Evolutionary conservation across 805 yeast species (phyloP).

Genomic region (Myxozyma sirexii): DNA sequence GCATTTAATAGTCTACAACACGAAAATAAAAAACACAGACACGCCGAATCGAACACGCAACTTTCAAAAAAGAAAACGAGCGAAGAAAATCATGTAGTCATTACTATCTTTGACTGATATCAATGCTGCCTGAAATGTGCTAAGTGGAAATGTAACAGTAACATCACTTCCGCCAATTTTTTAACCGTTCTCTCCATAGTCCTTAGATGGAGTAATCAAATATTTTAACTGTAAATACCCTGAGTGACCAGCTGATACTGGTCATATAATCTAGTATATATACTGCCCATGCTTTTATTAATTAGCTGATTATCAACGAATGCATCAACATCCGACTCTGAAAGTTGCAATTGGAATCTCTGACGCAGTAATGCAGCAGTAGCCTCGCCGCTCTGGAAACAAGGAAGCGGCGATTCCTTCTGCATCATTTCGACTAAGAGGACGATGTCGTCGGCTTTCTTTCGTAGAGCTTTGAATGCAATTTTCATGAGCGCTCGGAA

Average conservation of each 20-base stretch:
- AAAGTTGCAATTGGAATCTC: slow-evolving; percentile 75
- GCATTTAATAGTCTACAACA: no score
- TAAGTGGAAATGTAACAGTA: no score
- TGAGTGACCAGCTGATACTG: slow-evolving; percentile 94
- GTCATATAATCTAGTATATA: slow-evolving; percentile 90
- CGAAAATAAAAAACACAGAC: background rate
- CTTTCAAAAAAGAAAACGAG: no score
- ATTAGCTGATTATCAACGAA: slow-evolving; percentile 80
- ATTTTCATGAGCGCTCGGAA: slow-evolving; percentile 67
- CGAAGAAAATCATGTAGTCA: no score
- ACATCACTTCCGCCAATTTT: no score
- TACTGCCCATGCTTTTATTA: slow-evolving; percentile 79
- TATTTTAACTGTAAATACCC: slow-evolving; percentile 69
- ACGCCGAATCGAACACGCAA: no score
- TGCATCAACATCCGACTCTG: slow-evolving; percentile 69
- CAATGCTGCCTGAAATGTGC: no score
- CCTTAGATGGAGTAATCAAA: no score
- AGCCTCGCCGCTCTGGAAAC: slow-evolving; percentile 84
- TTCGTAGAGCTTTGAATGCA: slow-evolving; percentile 74
- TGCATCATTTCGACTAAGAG: slow-evolving; percentile 93
- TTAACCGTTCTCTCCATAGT: no score
- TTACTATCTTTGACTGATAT: background rate
- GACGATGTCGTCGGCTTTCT: slow-evolving; percentile 71
- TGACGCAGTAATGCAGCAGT: slow-evolving; percentile 79
- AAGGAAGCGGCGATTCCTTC: slow-evolving; percentile 84